A percentile compares a stretch with the other conserved stretches of the same genome.
Evolutionary conservation across 2,329 filamentous ascomycete species (phyloP).

Genomic region (Epichloe uncinata): DNA sequence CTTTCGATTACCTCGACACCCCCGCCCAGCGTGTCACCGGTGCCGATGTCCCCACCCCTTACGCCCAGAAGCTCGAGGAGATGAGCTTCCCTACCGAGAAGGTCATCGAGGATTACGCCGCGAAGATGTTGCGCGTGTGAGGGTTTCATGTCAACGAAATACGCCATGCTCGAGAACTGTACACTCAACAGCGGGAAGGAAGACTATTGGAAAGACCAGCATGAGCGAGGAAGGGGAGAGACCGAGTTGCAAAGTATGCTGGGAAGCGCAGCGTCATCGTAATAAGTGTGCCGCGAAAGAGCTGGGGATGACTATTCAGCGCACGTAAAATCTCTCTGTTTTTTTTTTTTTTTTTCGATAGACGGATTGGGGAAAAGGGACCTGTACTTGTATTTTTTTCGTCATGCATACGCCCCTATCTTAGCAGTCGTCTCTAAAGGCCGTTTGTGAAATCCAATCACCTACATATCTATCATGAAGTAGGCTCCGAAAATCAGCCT

Average conservation of each 20-base stretch:
- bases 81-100: slow-evolving; percentile 88
- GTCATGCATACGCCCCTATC: slow-evolving; percentile 23
- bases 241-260: slow-evolving; percentile 3
- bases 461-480: not conserved
- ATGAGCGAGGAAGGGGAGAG: not conserved
- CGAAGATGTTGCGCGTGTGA: slow-evolving; percentile 76
- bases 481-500: too few relatives aligned
- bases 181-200: not conserved
- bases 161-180: not conserved
- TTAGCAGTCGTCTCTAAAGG: slow-evolving; percentile 17
- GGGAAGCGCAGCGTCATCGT: slow-evolving; percentile 5
- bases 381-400: slow-evolving; percentile 29
- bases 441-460: not conserved
- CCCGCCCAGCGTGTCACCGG: slow-evolving; percentile 90
- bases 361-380: slow-evolving; percentile 21
- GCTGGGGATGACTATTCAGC: slow-evolving; percentile 9
- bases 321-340: slow-evolving; percentile 10
- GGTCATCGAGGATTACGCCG: slow-evolving; percentile 76
- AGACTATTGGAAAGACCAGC: not conserved
- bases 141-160: not conserved
- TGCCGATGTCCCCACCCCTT: slow-evolving; percentile 93
- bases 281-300: slow-evolving; percentile 3
- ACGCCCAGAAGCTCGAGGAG: slow-evolving; percentile 84
- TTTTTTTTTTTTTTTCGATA: slow-evolving; percentile 17
- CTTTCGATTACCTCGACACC: slow-evolving; percentile 92